Conservation (phyloP, 805 yeast genomes). For the Cyberlindnera maclurae region DNA sequence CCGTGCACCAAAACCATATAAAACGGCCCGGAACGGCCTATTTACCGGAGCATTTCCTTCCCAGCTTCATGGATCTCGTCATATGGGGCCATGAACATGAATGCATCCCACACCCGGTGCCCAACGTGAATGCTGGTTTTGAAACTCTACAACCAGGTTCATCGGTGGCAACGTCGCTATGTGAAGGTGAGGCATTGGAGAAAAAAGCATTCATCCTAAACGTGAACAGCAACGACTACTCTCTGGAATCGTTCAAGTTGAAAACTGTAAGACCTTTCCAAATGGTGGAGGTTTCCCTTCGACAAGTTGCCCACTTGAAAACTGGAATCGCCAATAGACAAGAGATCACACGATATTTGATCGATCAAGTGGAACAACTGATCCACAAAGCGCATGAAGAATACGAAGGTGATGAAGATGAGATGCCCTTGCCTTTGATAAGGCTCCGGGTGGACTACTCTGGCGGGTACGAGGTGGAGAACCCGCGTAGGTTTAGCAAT, state of each 20-base stretch:
- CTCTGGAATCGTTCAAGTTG: slow-evolving; percentile 54
- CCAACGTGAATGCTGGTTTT: slow-evolving; percentile 51
- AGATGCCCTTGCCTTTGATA: slow-evolving; percentile 70
- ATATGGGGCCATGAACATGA: slow-evolving; percentile 99
- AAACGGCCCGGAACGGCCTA: slow-evolving; percentile 75
- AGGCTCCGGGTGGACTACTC: slow-evolving; percentile 81
- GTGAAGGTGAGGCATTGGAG: slow-evolving; percentile 73
- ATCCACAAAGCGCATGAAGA: slow-evolving; percentile 50
- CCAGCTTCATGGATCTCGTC: slow-evolving; percentile 72
- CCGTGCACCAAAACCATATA: slow-evolving; percentile 84
- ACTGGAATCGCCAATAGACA: slow-evolving; percentile 56
- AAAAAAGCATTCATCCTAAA: slow-evolving; percentile 71
- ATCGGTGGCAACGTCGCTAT: slow-evolving; percentile 83
- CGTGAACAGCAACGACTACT: slow-evolving; percentile 49
- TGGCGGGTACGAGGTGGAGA: slow-evolving; percentile 89
- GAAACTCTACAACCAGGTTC: slow-evolving; percentile 89
- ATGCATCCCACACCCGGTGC: slow-evolving; percentile 64
- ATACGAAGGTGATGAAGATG: slow-evolving; percentile 35
- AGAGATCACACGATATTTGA: slow-evolving; percentile 53
- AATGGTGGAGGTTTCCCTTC: slow-evolving; percentile 56
- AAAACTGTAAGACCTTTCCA: slow-evolving; percentile 77
- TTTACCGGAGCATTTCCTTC: slow-evolving; percentile 79
- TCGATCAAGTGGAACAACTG: slow-evolving; percentile 57
- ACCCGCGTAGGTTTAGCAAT: slow-evolving; percentile 82
- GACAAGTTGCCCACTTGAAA: slow-evolving; percentile 42